Evolutionary conservation across 202 grass and related monocot genomes (phyloP), one percentile per base, ranked within the genome.

Genomic region (Miscanthus sacchariflorus): DNA sequence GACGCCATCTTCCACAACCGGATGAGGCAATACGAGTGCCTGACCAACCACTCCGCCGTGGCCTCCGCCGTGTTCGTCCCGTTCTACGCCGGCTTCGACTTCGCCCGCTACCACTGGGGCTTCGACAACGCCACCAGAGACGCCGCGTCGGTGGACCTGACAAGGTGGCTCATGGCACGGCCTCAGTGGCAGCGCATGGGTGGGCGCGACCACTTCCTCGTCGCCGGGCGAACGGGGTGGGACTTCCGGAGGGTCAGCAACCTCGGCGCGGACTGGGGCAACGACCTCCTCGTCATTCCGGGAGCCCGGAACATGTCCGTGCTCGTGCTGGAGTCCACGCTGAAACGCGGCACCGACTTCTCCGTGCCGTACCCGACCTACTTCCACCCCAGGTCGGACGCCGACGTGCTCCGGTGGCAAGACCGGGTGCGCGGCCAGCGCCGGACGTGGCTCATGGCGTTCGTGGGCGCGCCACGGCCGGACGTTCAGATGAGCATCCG

Each of bases 71-170:
- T 95, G 25, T 95, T 95, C 56, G 91, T 95, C 38, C 93, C 93
- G 7, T 93, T 95, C 82, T 93, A 93, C 85, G 91, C 93, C 64
- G 89, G 93, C 23, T 93, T 91, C 56, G 93, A 95, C 81, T 91
- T 95, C 74, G 91, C 81, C 64, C 82, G 93, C 30, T 93, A 83
- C 78, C 91, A 91, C 79, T 95, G 91, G 93, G 93, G 93, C 25
- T 89, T 85, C 84, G 91, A 95, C 77, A 93, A 87, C 80, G 70
- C 74, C 25, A 83, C 89, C 21, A 56, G 81, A 40, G 91, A 95
- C 86, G 86, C 90, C 46, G 90, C 93, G 77, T 85, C 91, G 5
- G 49, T 80, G 13, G 91, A 91, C 40, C 76, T 95, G 23, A 33
- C 80, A 63, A 49, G 85, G 19, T 93, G 91, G 93, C 91, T 95